These are phyloP conservation scores for Agaricus subrufescens DNA, from an alignment of 768 basidiomycete species.

Conservation along the genomic window DNA sequence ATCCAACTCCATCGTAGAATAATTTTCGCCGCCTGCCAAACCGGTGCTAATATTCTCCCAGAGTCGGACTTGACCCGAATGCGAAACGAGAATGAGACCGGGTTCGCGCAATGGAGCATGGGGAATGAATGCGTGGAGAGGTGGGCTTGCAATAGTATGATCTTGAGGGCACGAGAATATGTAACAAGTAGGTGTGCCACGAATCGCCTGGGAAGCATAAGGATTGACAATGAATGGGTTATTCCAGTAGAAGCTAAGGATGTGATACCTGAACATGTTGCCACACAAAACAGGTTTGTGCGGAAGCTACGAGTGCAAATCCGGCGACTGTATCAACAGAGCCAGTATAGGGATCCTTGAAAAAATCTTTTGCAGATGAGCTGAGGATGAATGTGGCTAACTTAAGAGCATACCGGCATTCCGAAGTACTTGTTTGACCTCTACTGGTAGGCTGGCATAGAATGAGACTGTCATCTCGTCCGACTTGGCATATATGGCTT, in stretches of 20 bases:
- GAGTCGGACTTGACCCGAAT: slow-evolving; percentile 69
- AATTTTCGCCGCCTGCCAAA: slow-evolving; percentile 74
- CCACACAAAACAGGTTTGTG: slow-evolving; percentile 79
- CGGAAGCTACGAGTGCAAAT: slow-evolving; percentile 68
- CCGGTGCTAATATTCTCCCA: slow-evolving; percentile 89
- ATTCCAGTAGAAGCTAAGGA: slow-evolving; percentile 8
- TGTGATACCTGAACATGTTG: slow-evolving; percentile 60
- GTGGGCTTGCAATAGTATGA: slow-evolving; percentile 32
- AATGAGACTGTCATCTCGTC: slow-evolving; percentile 64
- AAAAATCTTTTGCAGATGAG: slow-evolving; percentile 49
- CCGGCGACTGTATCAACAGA: slow-evolving; percentile 69
- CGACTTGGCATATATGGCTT: slow-evolving; percentile 63
- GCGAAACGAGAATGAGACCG: slow-evolving; percentile 75
- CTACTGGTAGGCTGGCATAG: slow-evolving; percentile 66
- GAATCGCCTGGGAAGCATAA: slow-evolving; percentile 41
- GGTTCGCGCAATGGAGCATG: slow-evolving; percentile 71
- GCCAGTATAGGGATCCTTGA: slow-evolving; percentile 61
- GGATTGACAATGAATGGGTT: neutral
- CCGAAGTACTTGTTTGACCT: slow-evolving; percentile 68
- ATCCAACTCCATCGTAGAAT: slow-evolving; percentile 42
- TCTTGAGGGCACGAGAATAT: slow-evolving; percentile 70
- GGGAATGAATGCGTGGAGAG: slow-evolving; percentile 64
- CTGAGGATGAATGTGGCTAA: neutral
- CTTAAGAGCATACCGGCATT: slow-evolving; percentile 48
- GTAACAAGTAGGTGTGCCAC: slow-evolving; percentile 75